Base-by-base conservation (phyloP, 1,139 yeast species). In the Pichia sp. region DNA sequence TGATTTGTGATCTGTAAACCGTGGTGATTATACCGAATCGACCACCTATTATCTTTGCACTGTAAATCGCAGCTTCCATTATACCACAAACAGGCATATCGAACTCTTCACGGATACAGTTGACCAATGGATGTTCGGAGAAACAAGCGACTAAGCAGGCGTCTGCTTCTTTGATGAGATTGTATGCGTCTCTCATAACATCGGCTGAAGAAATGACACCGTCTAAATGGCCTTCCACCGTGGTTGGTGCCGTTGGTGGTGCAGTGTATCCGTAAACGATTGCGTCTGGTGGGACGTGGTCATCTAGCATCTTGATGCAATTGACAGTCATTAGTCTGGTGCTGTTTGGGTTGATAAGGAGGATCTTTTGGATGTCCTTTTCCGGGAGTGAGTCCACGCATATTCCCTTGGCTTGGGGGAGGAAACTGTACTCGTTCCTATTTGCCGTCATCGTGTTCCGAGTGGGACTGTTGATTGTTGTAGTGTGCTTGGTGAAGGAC, bases 131-230 rank as follows among this genome's bases (percentile, higher is more conserved):
- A 47, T 63, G 67, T 30, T 62, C 66, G 0, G 66, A 62, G 50
- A 63, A 63, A 39, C 67, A 63, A 0, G 66, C 66, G 12, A 62
- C 65, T 8, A 63, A 46, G 10, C 60, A 55, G 0, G 65, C 66
- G 48, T 63, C 66, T 2, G 52, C 63, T 30, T 61, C 59, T 20
- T 41, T 39, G 4, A 58, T 52, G 34, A 61, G 51, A 11, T 52
- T 57, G 42, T 63, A 60, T 6, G 54, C 56, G 42, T 61, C 66
- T 42, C 62, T 53, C 38, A 63, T 57, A 7, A 59, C 50, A 17
- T 53, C 63, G 3, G 67, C 63, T 4, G 65, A 49, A 0, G 67
- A 63, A 4, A 63, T 34, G 3, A 63, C 66, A 42, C 63, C 60
- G 43, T 63, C 67, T 14, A 63, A 46, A 44, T 63, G 67, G 19